Evolutionary conservation across 2,329 filamentous ascomycete species (phyloP), one percentile per base, ranked within the genome.

Genomic region (Exophiala sideris): DNA sequence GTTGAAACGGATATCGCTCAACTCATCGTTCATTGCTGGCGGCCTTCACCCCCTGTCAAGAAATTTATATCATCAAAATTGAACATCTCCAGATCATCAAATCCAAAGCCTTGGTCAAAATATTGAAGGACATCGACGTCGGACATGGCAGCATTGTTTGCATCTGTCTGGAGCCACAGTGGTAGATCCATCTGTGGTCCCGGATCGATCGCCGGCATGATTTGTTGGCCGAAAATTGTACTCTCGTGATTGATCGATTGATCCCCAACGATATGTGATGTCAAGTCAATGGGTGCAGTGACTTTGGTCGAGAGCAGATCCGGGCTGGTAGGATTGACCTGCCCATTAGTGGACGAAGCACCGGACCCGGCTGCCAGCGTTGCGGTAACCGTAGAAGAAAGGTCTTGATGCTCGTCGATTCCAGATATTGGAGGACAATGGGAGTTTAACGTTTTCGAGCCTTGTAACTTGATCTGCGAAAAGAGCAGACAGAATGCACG

Each of bases 51-150:
- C n/a, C 21, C 10, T n/a, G 21, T 5, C 6, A 14, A 6, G 14
- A 24, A 44, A 24, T 18, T 44, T 8, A 14, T 29, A 14, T 44
- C 41, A n/a, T 29, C 41, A 7, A 24, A 8, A 7, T 18, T 9
- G 33, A 45, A 53, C 35, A 39, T 29, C 7, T 32, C 49, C 10
- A 49, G 10, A 18, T 50, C 52, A 18, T 53, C 42, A 42, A 59
- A 56, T 35, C 42, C 46, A 39, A 59, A 54, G 41, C 56, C 53
- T 21, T 59, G 57, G 20, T 52, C 53, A 18, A 53, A 53, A 50
- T 53, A 59, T 35, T 59, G 52, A 24, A 59, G 34, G 45, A 50
- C 51, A 36, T 59, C 53, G n/a, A 56, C 45, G 2, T 50, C 52
- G 2, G 34, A 45, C 57, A 59, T 59, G n/a, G 36, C 45, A 3